Base-by-base conservation (phyloP, 306 rosid species). In the Begonia loranthoides region DNA sequence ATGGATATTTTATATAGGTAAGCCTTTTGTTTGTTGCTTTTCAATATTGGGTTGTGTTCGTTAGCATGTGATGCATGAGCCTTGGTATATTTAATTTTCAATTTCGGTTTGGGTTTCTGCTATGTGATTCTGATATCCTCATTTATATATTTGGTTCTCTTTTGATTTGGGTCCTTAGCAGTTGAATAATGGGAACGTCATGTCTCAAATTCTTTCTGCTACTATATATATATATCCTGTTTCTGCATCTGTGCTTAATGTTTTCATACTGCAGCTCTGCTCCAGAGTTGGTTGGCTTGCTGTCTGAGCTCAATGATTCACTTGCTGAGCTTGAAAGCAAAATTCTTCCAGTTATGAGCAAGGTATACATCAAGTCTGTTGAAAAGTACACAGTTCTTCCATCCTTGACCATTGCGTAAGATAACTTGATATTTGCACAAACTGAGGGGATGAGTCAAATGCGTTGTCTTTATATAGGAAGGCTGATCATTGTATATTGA, bases 231-330 rank as follows among this genome's bases (percentile, higher is more conserved):
- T 14, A 22, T 51, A 56, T 34, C 28, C 15, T 46, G 43, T 17
- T 50, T 57, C 17, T 67, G 50, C 16, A 33, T 62, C 16, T 53
- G 51, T 58, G 51, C 19, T 51, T 43, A 45, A 28, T 56, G 41
- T 55, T 58, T 64, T 64, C 53, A 17, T 53, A 60, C 59, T 67
- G 59, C 89, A 89, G 97, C 59, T 77, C 94, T 55, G 84, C 93
- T 57, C 89, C 95, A 1, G 95, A 89, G 58, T 72, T 84, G 57
- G 67, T 76, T 70, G 78, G 74, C 62, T 77, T 87, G 82, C 79
- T 81, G 66, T 74, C 84, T 19, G 95, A 89, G 69, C 76, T 89
- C 48, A 70, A 79, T 66, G 77, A 79, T 61, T 84, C 94, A 34
- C 76, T 63, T 68, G 78, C 69, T 48, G 70, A 74, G 54, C 92